Evolutionary conservation across 306 rosid species (phyloP).

Genomic region (Aeschynomene evenia): DNA sequence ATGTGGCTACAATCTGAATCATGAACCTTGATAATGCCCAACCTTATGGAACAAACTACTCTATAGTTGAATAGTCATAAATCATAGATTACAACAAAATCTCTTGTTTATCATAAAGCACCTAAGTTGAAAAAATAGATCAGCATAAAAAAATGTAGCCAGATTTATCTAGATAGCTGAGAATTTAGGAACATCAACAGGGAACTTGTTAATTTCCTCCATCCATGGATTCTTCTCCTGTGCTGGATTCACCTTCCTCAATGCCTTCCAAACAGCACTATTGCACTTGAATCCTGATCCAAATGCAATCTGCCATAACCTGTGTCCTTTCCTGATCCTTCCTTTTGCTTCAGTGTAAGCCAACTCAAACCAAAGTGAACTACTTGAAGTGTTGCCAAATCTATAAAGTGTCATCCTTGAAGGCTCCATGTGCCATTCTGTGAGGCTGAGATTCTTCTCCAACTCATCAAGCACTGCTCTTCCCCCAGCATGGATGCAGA

Average conservation of each 20-base stretch:
- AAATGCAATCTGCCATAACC: slow-evolving; percentile 70
- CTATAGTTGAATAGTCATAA: neutral
- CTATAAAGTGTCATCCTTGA: slow-evolving; percentile 66
- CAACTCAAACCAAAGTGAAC: slow-evolving; percentile 64
- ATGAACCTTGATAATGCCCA: neutral
- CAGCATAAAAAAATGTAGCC: neutral
- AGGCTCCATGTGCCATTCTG: slow-evolving; percentile 65
- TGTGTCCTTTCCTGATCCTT: slow-evolving; percentile 56
- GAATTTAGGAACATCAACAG: slow-evolving; percentile 55
- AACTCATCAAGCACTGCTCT: slow-evolving; percentile 68
- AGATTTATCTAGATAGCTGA: slow-evolving; percentile 31
- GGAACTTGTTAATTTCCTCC: slow-evolving; percentile 55
- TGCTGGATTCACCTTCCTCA: slow-evolving; percentile 42
- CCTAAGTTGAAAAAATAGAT: neutral
- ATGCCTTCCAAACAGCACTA: slow-evolving; percentile 63
- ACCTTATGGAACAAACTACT: neutral
- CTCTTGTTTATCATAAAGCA: neutral
- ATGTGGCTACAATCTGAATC: neutral
- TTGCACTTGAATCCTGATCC: slow-evolving; percentile 69
- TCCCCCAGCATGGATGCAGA: slow-evolving; percentile 70
- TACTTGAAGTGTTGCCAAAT: slow-evolving; percentile 71
- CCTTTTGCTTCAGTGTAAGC: slow-evolving; percentile 62
- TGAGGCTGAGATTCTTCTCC: slow-evolving; percentile 61
- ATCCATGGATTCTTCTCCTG: slow-evolving; percentile 63
- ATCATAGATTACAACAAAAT: neutral